These are phyloP conservation scores for Spizellomyces punctatus DNA, from an alignment of 192 early-diverging fungal genomes.

Conservation along the genomic window DNA sequence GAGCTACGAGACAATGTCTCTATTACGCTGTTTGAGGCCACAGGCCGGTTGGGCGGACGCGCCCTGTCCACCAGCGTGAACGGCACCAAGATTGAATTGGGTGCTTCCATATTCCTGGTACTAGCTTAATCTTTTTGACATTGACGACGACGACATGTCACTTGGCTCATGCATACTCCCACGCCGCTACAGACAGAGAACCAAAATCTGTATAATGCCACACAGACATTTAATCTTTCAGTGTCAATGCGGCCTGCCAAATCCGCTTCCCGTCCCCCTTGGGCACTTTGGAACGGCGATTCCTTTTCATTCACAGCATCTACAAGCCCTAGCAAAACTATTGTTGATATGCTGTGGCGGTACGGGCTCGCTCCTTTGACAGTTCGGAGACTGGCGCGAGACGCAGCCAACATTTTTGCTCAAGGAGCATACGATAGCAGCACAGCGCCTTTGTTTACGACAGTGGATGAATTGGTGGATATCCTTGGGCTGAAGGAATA, in stretches of 20 bases:
- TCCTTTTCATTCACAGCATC: conserved; percentile 19
- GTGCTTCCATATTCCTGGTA: conserved; percentile 23
- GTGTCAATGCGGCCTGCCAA: neutral
- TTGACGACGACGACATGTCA: neutral
- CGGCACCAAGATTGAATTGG: conserved; percentile 16
- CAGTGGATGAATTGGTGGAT: neutral
- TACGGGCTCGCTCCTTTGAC: conserved; percentile 16
- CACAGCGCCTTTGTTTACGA: neutral
- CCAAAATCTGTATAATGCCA: conserved; percentile 18
- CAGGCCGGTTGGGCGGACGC: conserved; percentile 17
- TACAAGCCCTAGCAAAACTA: neutral
- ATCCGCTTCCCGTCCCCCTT: neutral
- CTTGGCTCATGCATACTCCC: neutral
- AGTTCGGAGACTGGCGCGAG: conserved; percentile 5
- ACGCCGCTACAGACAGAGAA: conserved; percentile 18
- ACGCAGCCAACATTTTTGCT: conserved; percentile 15
- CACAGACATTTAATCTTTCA: conserved; percentile 11
- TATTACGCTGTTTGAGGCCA: conserved; percentile 18
- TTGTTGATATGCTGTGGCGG: conserved; percentile 23
- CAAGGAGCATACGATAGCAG: conserved; percentile 12
- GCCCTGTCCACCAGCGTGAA: neutral
- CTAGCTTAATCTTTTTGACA: neutral
- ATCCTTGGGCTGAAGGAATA: neutral
- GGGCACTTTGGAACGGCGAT: conserved; percentile 20
- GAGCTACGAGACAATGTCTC: neutral